Evolutionary conservation across 768 basidiomycete genomes (phyloP).

Genomic region (Russula olivacea): DNA sequence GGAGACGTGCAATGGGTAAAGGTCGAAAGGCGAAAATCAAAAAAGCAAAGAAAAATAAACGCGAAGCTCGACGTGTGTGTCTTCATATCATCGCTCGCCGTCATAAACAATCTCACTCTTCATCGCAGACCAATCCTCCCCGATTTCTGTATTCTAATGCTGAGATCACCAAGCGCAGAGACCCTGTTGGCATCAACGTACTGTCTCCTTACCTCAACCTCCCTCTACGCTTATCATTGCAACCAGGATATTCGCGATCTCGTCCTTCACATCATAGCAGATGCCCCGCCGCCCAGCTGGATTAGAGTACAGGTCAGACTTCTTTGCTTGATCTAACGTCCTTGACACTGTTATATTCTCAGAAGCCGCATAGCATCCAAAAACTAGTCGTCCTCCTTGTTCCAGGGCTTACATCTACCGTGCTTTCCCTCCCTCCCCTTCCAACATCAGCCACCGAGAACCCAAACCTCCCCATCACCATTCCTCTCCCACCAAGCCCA

Average conservation of each 20-base stretch:
- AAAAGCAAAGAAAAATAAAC: constrained; percentile 58
- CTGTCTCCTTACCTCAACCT: constrained; percentile 25
- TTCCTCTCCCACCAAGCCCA: constrained; percentile 38
- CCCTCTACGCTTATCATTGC: neutral
- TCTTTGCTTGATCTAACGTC: neutral
- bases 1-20: constrained; percentile 48
- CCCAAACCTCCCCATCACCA: constrained; percentile 48
- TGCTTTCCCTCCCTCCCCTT: constrained; percentile 64
- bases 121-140: constrained; percentile 49
- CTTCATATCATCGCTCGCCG: constrained; percentile 13
- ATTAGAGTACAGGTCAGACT: constrained; percentile 59
- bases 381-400: constrained; percentile 77
- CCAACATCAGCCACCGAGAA: constrained; percentile 62
- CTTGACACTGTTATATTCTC: constrained; percentile 12
- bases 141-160: constrained; percentile 75
- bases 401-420: constrained; percentile 76
- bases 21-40: constrained; percentile 65
- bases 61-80: constrained; percentile 56
- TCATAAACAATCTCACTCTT: constrained; percentile 20
- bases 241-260: constrained; percentile 83
- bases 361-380: constrained; percentile 71
- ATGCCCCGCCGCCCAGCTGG: constrained; percentile 84
- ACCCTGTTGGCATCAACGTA: constrained; percentile 79
- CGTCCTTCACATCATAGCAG: constrained; percentile 72
- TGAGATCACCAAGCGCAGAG: constrained; percentile 66